Conservation (phyloP, 2,329 filamentous ascomycete species). For the Xylariaceae sp. region DNA sequence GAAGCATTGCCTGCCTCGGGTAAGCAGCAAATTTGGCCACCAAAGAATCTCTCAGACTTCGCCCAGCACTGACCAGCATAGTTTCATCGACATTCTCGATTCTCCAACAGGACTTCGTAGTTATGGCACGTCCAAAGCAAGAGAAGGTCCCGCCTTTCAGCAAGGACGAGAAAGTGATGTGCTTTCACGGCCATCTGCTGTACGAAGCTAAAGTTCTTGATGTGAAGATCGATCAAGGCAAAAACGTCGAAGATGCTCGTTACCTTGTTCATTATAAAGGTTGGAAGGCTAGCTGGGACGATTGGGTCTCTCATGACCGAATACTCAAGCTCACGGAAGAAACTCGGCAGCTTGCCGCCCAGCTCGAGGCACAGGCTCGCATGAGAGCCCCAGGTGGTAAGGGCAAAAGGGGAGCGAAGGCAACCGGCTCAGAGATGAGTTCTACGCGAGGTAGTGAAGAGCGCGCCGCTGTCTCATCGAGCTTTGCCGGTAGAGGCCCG, state of each 20-base stretch:
- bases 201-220: slow-evolving; percentile 97
- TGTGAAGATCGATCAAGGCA: slow-evolving; percentile 36
- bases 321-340: slow-evolving; percentile 92
- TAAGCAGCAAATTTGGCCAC: background rate
- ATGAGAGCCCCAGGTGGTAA: slow-evolving; percentile 36
- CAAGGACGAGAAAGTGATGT: slow-evolving; percentile 91
- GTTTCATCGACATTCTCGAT: background rate
- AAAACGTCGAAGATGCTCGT: slow-evolving; percentile 59
- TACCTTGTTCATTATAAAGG: slow-evolving; percentile 98
- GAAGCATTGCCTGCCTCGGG: background rate
- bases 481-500: slow-evolving; percentile 60
- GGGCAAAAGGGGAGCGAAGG: slow-evolving; percentile 45
- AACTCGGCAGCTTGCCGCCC: slow-evolving; percentile 80
- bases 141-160: slow-evolving; percentile 43
- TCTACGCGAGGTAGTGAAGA: slow-evolving; percentile 73
- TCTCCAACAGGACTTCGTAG: background rate
- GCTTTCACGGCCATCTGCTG: slow-evolving; percentile 94
- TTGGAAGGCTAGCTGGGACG: slow-evolving; percentile 99
- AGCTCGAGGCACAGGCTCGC: slow-evolving; percentile 58
- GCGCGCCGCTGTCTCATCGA: slow-evolving; percentile 55
- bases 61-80: background rate
- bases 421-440: slow-evolving; percentile 52
- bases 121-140: slow-evolving; percentile 39
- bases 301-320: slow-evolving; percentile 92
- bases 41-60: background rate